phyloP scores from a whole-genome alignment of 2,329 filamentous ascomycete species.

The Paracamarosporium sp. region DNA sequence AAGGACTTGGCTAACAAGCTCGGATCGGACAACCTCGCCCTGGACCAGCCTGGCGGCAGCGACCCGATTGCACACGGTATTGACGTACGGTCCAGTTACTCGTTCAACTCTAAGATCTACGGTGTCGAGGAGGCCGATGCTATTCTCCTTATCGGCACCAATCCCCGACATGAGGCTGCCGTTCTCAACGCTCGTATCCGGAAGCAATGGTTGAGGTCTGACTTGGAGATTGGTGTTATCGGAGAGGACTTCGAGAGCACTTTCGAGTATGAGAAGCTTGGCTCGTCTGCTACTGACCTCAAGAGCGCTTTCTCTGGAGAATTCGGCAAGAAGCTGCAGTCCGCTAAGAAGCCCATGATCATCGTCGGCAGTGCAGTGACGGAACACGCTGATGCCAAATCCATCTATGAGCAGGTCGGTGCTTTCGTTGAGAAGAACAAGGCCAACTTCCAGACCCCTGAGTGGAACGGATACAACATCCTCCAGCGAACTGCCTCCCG shows the following conservation, averaged over 20 bases:
- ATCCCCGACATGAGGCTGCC: constrained; percentile 93
- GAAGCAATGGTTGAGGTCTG: constrained; percentile 96
- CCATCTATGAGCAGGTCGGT: constrained; percentile 90
- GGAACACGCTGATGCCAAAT: constrained; percentile 89
- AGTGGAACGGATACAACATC: constrained; percentile 98
- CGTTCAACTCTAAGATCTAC: constrained; percentile 94
- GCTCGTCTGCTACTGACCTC: constrained; percentile 76
- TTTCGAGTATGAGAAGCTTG: constrained; percentile 93
- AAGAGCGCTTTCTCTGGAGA: constrained; percentile 84
- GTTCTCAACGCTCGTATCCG: constrained; percentile 95
- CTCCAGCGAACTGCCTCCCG: constrained; percentile 93
- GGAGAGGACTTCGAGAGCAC: constrained; percentile 92
- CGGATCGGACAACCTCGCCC: constrained; percentile 91
- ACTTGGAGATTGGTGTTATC: constrained; percentile 89
- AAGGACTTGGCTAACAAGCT: constrained; percentile 98
- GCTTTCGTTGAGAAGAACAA: constrained; percentile 93
- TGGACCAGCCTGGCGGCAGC: constrained; percentile 86
- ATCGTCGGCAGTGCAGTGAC: constrained; percentile 91
- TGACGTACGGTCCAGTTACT: constrained; percentile 91
- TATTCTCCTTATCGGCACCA: constrained; percentile 92
- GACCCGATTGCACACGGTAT: constrained; percentile 88
- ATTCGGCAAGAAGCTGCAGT: constrained; percentile 91
- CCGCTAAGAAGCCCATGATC: constrained; percentile 94
- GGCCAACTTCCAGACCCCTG: constrained; percentile 81
- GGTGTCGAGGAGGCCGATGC: constrained; percentile 93